Evolutionary conservation across 495 filamentous ascomycete genomes (phyloP), one percentile per base, ranked within the genome.

Genomic region (Tuber calosporum): DNA sequence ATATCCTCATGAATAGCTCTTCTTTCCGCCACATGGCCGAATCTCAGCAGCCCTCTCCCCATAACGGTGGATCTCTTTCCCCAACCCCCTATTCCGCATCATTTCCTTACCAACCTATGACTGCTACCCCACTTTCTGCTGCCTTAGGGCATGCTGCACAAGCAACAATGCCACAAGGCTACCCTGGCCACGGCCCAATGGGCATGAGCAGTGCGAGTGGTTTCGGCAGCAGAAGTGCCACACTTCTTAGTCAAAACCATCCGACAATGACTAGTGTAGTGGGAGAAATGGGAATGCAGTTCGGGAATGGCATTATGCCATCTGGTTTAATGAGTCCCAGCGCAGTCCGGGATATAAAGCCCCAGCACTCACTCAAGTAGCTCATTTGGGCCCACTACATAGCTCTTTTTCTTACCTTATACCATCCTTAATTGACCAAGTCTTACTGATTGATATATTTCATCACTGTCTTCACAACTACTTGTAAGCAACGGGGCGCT

Each of bases 101-200:
- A 22, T 41, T 72, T 69, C 45, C 71, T 15, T 78, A 77, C 43
- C 79, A 81, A 71, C 75, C 80, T 7, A 81, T 80, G 75, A 72
- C 70, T 19, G 85, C 89, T 6, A 91, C 89, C 6, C 93, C 93
- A 9, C 85, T 94, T 73, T 94, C 91, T 78, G 93, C 93, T 22
- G 93, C 93, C 20, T 86, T 97, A 5, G 93, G 93, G 6, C 91
- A 93, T 11, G 93, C 93, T 48, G 92, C 92, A 22, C 92, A 95
- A 81, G 93, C 93, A 2, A 97, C 93, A 1, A 89, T 97, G 30
- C 92, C 93, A 7, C 74, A 77, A 26, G 76, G 75, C 26, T 71
- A 76, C 67, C 71, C 72, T n/a, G 70, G 66, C 17, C 26, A 48
- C 17, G 43, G 45, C 26, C 22, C 41, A 58, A 41, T 74, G 40